These are phyloP conservation scores for Aureobasidium sp. DNA, from an alignment of 2,329 filamentous ascomycete species.

Conservation along the genomic window DNA sequence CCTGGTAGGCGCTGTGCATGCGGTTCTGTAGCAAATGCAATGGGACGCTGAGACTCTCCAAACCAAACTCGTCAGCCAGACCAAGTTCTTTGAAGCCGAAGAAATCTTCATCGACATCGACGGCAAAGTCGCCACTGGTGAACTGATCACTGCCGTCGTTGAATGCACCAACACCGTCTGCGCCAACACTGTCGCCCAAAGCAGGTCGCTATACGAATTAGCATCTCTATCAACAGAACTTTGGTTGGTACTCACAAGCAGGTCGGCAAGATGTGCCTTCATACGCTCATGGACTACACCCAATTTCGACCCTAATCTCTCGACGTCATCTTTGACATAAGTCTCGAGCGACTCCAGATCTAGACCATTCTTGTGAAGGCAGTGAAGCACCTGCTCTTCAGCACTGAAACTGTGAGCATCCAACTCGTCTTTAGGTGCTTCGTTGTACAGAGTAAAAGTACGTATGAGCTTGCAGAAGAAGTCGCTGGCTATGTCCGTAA, in stretches of 20 bases:
- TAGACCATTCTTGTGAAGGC: constrained; percentile 72
- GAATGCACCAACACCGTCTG: constrained; percentile 83
- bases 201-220: constrained; percentile 56
- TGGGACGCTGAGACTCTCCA: constrained; percentile 81
- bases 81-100: constrained; percentile 96
- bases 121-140: constrained; percentile 90
- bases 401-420: constrained; percentile 57
- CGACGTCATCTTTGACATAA: constrained; percentile 91
- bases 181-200: constrained; percentile 61
- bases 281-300: constrained; percentile 84
- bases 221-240: neutral
- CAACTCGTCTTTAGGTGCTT: constrained; percentile 57
- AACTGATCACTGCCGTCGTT: constrained; percentile 97
- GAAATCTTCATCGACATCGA: constrained; percentile 97
- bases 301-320: constrained; percentile 71
- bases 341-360: constrained; percentile 72
- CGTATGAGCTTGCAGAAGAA: constrained; percentile 79
- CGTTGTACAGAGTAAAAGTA: constrained; percentile 73
- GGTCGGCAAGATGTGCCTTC: constrained; percentile 84
- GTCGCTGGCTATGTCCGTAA: constrained; percentile 80
- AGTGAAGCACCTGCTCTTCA: constrained; percentile 82
- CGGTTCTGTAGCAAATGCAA: constrained; percentile 88
- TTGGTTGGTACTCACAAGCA: constrained; percentile 45
- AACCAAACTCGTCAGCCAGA: constrained; percentile 80
- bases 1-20: constrained; percentile 75